A percentile compares a stretch with the other conserved stretches of the same genome.
phyloP scores from a whole-genome alignment of 78 protist species.

The Dictyostelium brefeldianum region DNA sequence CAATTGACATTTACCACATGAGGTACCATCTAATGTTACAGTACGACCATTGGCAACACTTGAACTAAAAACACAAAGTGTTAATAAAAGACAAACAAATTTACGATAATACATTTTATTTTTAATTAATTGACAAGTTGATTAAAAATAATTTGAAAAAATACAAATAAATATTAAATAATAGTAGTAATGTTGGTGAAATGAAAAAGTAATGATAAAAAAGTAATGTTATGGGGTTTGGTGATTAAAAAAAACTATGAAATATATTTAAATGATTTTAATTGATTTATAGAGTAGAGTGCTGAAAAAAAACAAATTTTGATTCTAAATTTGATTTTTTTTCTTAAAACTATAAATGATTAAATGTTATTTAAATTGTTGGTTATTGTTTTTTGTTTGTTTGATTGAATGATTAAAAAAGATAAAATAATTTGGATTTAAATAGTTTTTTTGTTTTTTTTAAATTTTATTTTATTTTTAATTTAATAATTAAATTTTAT shows the following conservation, averaged over 20 bases:
- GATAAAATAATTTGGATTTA: too few relatives aligned
- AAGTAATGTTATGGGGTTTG: conserved; percentile 20
- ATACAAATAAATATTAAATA: neutral
- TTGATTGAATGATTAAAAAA: conserved; percentile 25
- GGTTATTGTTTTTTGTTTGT: conserved; percentile 10
- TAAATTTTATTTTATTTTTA: too few relatives aligned
- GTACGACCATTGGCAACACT: neutral
- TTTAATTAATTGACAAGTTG: neutral
- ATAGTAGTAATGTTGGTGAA: neutral
- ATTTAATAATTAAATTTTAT: too few relatives aligned
- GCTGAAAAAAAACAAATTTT: neutral
- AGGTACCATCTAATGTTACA: conserved; percentile 44
- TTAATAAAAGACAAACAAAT: conserved; percentile 6
- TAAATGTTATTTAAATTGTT: conserved; percentile 12
- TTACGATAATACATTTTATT: conserved; percentile 23
- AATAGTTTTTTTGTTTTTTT: too few relatives aligned
- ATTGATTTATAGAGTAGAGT: neutral
- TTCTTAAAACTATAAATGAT: conserved; percentile 7
- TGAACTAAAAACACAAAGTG: conserved; percentile 13
- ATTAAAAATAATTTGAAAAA: neutral
- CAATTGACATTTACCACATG: conserved; percentile 25
- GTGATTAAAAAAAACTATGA: conserved; percentile 2
- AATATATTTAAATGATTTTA: neutral
- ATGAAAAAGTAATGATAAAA: conserved; percentile 14
- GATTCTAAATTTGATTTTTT: conserved; percentile 11